Base-by-base conservation (phyloP, 805 yeast species). In the Ogataea glucozyma region DNA sequence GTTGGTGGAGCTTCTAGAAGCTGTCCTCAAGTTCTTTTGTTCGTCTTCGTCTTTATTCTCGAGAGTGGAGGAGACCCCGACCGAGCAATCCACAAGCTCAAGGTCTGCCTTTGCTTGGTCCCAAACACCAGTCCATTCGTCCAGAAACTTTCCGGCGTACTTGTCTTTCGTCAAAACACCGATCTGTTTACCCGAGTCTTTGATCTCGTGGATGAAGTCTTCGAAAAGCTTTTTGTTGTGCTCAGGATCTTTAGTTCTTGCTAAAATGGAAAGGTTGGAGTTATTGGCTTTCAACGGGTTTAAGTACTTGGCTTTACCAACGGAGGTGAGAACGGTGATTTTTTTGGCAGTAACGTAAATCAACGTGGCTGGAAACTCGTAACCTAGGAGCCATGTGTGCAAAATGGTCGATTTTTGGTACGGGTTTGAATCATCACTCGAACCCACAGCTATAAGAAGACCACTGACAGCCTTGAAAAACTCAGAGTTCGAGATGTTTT, bases 341-440 rank as follows among this genome's bases (percentile, higher is more conserved):
- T 78, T 79, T 27, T 75, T 77, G 41, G 75, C 72, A 3, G 85
- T 76, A 44, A 90, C 67, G 38, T 75, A 79, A 40, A 91, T 66
- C 22, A 81, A 81, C 1, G 97, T 89, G 38, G 93, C 93, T n/a
- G 96, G 95, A 60, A 91, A 91, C 62, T 93, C 98, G 62, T 90
- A 91, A 4, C 97, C 96, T 37, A 91, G 68, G 41, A 91, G 69
- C 98, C 98, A 91, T 40, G 81, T 85, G 62, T 90, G 97, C 35
- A 90, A 66, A 33, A 85, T 83, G 1, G 95, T 82, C 10, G 95
- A 83, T 65, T 88, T 88, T 60, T 85, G 88, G 65, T 88, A 89
- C 36, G 96, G 95, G 61, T 88, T 85, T 51, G 85, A 91, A 47
- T 86, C 93, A 60, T 88, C 89, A 32, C 87, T 72, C 6, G 95